Evolutionary conservation across 2,329 filamentous ascomycete genomes (phyloP).

Genomic region (Akanthomyces lecanii): DNA sequence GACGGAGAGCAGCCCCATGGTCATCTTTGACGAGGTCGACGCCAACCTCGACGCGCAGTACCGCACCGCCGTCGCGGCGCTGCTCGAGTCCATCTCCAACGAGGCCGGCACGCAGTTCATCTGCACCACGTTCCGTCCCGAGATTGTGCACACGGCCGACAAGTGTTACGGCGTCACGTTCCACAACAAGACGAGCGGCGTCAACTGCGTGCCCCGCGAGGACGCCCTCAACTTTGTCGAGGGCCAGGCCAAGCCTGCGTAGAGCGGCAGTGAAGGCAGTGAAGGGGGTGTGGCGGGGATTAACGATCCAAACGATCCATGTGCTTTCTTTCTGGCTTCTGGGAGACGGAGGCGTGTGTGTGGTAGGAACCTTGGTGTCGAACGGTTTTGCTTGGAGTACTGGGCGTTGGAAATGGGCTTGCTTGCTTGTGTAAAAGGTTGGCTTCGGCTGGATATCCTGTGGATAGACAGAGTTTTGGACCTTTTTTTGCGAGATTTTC

Average conservation of each 20-base stretch:
- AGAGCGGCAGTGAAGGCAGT: neutral
- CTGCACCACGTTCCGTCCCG: slow-evolving; percentile 95
- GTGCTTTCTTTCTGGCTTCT: neutral
- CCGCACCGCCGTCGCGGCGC: slow-evolving; percentile 86
- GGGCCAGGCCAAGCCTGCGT: slow-evolving; percentile 56
- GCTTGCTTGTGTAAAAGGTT: neutral
- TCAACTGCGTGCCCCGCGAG: slow-evolving; percentile 83
- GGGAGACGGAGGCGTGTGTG: neutral
- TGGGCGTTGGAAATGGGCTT: slow-evolving; percentile 9
- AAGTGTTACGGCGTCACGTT: slow-evolving; percentile 98
- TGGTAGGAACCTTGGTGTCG: neutral
- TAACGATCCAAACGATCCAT: neutral
- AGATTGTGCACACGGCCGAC: slow-evolving; percentile 92
- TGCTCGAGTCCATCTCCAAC: slow-evolving; percentile 73
- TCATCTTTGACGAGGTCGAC: slow-evolving; percentile 98
- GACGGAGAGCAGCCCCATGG: slow-evolving; percentile 95
- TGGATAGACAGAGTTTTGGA: neutral
- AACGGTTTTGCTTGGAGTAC: slow-evolving; percentile 5
- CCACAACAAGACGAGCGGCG: slow-evolving; percentile 87
- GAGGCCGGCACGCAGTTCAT: slow-evolving; percentile 78
- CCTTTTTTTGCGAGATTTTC: neutral
- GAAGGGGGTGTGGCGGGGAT: neutral
- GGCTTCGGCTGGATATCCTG: slow-evolving; percentile 2
- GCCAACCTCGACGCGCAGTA: slow-evolving; percentile 98
- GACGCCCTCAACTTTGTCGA: slow-evolving; percentile 93